Conservation (phyloP, 2,329 filamentous ascomycete genomes). For the Phyllosticta citrichinensis region DNA sequence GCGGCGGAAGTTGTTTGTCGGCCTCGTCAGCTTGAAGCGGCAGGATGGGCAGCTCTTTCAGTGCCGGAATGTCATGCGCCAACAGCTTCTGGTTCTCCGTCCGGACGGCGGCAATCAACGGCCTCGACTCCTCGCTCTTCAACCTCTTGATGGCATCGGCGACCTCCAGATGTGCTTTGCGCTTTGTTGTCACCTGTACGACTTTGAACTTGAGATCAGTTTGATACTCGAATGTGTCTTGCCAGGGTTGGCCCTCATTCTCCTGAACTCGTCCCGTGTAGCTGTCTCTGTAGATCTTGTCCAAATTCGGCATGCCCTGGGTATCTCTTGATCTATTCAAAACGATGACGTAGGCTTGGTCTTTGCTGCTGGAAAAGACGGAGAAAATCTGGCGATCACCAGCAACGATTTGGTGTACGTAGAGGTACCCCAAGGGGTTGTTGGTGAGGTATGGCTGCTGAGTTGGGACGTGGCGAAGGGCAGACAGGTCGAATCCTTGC, state of each 20-base stretch:
- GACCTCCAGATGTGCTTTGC: slow-evolving; percentile 82
- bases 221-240: slow-evolving; percentile 78
- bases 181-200: slow-evolving; percentile 76
- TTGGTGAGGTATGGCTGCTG: slow-evolving; percentile 69
- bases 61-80: slow-evolving; percentile 71
- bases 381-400: slow-evolving; percentile 91
- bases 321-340: slow-evolving; percentile 71
- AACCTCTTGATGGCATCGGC: slow-evolving; percentile 84
- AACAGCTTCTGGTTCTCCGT: slow-evolving; percentile 75
- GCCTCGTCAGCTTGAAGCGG: slow-evolving; percentile 70
- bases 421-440: slow-evolving; percentile 70
- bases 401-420: slow-evolving; percentile 83
- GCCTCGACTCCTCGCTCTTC: slow-evolving; percentile 70
- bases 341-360: slow-evolving; percentile 79
- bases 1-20: slow-evolving; percentile 78
- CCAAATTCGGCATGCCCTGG: slow-evolving; percentile 81
- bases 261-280: slow-evolving; percentile 57
- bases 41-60: slow-evolving; percentile 77
- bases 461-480: slow-evolving; percentile 56
- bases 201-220: slow-evolving; percentile 77
- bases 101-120: slow-evolving; percentile 79
- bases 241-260: slow-evolving; percentile 59
- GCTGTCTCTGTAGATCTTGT: slow-evolving; percentile 76
- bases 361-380: slow-evolving; percentile 72
- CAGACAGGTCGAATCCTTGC: slow-evolving; percentile 78